Conservation (phyloP, 2,329 filamentous ascomycete species). For the Trichoderma polysporum region DNA sequence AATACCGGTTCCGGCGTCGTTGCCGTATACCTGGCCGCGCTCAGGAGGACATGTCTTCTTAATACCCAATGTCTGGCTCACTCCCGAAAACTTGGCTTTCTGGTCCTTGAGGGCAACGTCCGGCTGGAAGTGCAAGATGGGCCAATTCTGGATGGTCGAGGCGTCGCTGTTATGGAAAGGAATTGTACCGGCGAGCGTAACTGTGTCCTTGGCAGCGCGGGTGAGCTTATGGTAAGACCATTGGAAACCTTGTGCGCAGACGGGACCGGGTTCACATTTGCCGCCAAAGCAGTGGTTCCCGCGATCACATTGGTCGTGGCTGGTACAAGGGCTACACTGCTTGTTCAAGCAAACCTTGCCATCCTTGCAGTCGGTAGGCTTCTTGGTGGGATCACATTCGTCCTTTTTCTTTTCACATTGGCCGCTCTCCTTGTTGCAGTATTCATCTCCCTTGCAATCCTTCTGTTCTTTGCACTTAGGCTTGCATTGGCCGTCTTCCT, state of each 20-base stretch:
- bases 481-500: no score
- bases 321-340: background rate
- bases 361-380: background rate
- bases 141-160: background rate
- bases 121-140: background rate
- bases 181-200: background rate
- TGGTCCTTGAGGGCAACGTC: background rate
- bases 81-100: background rate
- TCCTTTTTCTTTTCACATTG: no score
- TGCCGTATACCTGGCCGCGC: background rate
- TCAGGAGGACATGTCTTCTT: background rate
- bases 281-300: no score
- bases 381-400: no score
- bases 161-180: background rate
- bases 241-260: background rate
- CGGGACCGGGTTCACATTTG: no score
- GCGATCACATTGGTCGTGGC: background rate
- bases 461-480: no score
- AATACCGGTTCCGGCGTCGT: background rate
- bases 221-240: background rate
- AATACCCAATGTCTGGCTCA: background rate
- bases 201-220: background rate
- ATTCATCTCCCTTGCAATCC: no score
- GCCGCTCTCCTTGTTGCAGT: no score
- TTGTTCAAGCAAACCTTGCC: background rate